Percentiles rank a stretch among this genome's conserved stretches.
These are phyloP conservation scores for Chamaecyparis obtusa DNA, from an alignment of 75 land plant species.

Conservation along the genomic window DNA sequence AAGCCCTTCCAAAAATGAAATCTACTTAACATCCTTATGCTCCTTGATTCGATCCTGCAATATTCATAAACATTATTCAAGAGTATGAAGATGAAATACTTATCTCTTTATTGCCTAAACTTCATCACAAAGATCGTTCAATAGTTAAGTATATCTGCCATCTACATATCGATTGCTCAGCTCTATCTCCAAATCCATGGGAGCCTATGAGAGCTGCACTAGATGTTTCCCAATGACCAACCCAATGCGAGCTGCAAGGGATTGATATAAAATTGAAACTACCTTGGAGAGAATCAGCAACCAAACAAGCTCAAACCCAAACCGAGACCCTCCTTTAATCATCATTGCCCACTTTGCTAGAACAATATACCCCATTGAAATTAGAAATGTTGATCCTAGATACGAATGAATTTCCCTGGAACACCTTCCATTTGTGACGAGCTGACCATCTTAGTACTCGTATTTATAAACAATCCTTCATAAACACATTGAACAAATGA, in stretches of 20 bases:
- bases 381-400: slow-evolving; percentile 58
- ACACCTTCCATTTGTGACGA: neutral
- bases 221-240: slow-evolving; percentile 80
- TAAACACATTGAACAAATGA: neutral
- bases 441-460: neutral
- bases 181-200: no score
- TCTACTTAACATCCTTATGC: no score
- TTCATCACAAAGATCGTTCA: no score
- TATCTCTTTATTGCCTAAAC: no score
- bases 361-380: slow-evolving; percentile 80
- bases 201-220: no score
- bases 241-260: slow-evolving; percentile 66
- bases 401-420: slow-evolving; percentile 24
- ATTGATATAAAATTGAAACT: slow-evolving; percentile 78
- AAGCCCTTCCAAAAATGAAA: no score
- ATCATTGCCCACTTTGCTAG: slow-evolving; percentile 90
- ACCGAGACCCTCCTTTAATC: slow-evolving; percentile 81
- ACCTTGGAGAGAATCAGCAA: slow-evolving; percentile 61
- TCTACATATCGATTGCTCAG: no score
- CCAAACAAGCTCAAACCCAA: slow-evolving; percentile 73
- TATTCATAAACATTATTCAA: no score
- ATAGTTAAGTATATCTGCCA: no score
- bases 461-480: neutral
- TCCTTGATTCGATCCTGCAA: no score
- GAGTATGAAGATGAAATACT: no score